phyloP scores from a whole-genome alignment of 2,329 filamentous ascomycete species.

The Chaetothyriales sp. region DNA sequence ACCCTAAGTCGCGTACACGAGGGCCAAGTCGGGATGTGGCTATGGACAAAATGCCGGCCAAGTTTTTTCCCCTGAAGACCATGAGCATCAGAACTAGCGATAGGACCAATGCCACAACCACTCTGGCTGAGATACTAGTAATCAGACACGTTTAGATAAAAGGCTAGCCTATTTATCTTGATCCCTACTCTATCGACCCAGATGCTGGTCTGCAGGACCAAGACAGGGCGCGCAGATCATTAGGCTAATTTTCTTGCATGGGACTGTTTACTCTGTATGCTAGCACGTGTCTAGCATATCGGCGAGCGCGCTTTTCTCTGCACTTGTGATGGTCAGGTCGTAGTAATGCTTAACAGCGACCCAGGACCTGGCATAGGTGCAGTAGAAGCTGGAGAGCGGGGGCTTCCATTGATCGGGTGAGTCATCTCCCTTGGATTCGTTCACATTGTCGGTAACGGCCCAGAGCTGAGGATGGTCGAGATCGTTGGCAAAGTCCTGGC shows the following conservation, averaged over 20 bases:
- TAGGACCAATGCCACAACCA: too few species aligned
- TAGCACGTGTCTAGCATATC: conserved; percentile 54
- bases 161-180: not conserved
- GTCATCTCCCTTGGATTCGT: conserved; percentile 58
- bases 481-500: conserved; percentile 64
- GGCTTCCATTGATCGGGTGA: conserved; percentile 68
- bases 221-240: not conserved
- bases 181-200: not conserved
- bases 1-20: too few species aligned
- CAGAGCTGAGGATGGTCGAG: conserved; percentile 60
- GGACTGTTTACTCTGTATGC: not conserved
- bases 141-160: not conserved
- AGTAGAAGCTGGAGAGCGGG: conserved; percentile 45
- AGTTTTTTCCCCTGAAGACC: too few species aligned
- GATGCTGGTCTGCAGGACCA: not conserved
- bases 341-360: conserved; percentile 66
- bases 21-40: too few species aligned
- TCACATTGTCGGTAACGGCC: conserved; percentile 66
- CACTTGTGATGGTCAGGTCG: conserved; percentile 51
- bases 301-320: conserved; percentile 56
- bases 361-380: conserved; percentile 66
- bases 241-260: not conserved
- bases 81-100: too few species aligned
- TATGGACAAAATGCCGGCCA: too few species aligned
- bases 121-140: not conserved